These are phyloP conservation scores for Colletotrichum brevisporum DNA, from an alignment of 2,329 filamentous ascomycete species.

Conservation along the genomic window DNA sequence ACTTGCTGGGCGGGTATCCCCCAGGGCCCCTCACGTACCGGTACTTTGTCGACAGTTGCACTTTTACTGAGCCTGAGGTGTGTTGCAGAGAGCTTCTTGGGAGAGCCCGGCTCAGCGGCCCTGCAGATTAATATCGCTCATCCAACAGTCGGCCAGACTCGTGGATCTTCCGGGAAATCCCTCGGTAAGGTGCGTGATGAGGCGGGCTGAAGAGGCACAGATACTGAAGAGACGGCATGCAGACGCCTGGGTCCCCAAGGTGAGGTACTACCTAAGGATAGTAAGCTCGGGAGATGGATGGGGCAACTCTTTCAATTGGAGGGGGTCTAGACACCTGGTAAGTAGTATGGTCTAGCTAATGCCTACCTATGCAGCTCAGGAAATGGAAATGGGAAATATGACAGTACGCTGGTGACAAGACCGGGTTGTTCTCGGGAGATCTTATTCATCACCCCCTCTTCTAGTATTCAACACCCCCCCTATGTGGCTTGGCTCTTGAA, in stretches of 20 bases:
- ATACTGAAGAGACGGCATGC: slow-evolving; percentile 3
- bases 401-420: slow-evolving; percentile 3
- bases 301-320: not conserved
- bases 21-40: slow-evolving; percentile 12
- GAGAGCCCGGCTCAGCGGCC: slow-evolving; percentile 29
- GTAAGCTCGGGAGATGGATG: slow-evolving; percentile 4
- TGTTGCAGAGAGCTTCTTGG: not conserved
- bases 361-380: not conserved
- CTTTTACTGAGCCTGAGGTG: not conserved
- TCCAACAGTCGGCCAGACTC: slow-evolving; percentile 9
- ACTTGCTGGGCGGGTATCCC: slow-evolving; percentile 22
- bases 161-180: slow-evolving; percentile 5
- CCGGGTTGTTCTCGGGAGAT: slow-evolving; percentile 11
- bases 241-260: not conserved
- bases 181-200: not conserved
- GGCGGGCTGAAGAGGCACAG: not conserved
- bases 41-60: slow-evolving; percentile 10
- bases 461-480: too few relatives aligned
- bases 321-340: not conserved
- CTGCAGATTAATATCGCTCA: slow-evolving; percentile 37
- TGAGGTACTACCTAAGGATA: too few relatives aligned
- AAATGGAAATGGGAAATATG: slow-evolving; percentile 13
- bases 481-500: too few relatives aligned
- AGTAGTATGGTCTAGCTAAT: too few relatives aligned
- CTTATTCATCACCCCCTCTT: too few relatives aligned